These are phyloP conservation scores for Chenopodium album DNA, from an alignment of 148 eudicot species.

Conservation along the genomic window DNA sequence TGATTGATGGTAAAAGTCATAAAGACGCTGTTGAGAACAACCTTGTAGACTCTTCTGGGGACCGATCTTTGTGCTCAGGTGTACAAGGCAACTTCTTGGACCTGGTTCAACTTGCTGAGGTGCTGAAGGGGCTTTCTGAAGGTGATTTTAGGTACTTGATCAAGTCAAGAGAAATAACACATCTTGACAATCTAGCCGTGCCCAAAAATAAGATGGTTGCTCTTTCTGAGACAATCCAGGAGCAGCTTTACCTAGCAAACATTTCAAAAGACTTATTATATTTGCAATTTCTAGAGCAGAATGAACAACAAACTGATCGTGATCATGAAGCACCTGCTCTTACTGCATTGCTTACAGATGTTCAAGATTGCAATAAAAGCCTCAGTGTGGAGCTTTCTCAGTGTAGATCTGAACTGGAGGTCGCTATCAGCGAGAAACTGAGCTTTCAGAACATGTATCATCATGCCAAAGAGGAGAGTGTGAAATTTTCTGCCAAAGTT, in stretches of 20 bases:
- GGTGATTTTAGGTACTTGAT: constrained; percentile 52
- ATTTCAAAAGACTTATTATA: constrained; percentile 48
- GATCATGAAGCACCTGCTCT: constrained; percentile 39
- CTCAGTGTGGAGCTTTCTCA: constrained; percentile 56
- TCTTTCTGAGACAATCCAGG: constrained; percentile 47
- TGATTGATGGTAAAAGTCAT: constrained; percentile 10
- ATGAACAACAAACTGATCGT: constrained; percentile 27
- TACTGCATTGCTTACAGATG: constrained; percentile 40
- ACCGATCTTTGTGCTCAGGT: constrained; percentile 26
- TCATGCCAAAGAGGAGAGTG: constrained; percentile 46
- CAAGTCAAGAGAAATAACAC: constrained; percentile 37
- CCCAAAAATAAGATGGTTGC: constrained; percentile 24
- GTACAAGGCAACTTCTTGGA: constrained; percentile 34
- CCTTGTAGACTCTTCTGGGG: constrained; percentile 16
- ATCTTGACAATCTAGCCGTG: constrained; percentile 23
- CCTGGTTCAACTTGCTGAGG: constrained; percentile 53
- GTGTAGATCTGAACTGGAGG: constrained; percentile 61
- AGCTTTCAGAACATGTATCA: constrained; percentile 48
- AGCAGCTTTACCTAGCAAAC: constrained; percentile 59
- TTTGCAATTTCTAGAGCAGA: constrained; percentile 53
- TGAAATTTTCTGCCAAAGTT: constrained; percentile 40
- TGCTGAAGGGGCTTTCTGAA: constrained; percentile 50
- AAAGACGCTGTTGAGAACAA: constrained; percentile 11
- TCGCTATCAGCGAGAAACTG: constrained; percentile 43
- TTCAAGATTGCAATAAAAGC: constrained; percentile 43